phyloP scores from a whole-genome alignment of 495 filamentous ascomycete genomes.

The Trichocladium antarcticum region DNA sequence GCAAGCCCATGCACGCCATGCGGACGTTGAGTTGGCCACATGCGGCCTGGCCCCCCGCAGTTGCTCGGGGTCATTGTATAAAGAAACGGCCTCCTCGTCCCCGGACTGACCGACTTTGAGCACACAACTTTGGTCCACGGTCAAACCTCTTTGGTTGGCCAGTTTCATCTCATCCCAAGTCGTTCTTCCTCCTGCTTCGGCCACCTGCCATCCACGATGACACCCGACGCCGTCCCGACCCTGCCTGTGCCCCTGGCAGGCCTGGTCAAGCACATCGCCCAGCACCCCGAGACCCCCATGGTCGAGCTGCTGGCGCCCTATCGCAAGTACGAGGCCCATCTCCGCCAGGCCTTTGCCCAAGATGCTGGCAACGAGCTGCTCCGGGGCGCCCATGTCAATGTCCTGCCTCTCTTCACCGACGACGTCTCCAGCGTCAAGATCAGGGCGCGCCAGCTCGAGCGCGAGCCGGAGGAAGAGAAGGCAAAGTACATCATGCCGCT shows the following conservation, averaged over 20 bases:
- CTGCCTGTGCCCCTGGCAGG: constrained; percentile 34
- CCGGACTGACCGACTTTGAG: no score
- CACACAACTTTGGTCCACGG: no score
- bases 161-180: no score
- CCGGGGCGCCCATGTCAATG: constrained; percentile 51
- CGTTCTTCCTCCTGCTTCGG: background rate
- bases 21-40: no score
- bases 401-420: constrained; percentile 56
- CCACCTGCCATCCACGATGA: constrained; percentile 22
- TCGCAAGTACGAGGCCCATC: constrained; percentile 52
- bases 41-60: background rate
- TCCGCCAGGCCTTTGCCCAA: constrained; percentile 64
- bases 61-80: background rate
- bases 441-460: constrained; percentile 49
- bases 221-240: constrained; percentile 27
- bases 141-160: no score
- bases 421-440: constrained; percentile 45
- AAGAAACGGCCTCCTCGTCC: no score
- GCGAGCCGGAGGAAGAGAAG: constrained; percentile 48
- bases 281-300: constrained; percentile 45
- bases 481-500: constrained; percentile 63
- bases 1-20: no score
- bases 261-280: constrained; percentile 36
- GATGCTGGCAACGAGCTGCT: constrained; percentile 47
- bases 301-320: constrained; percentile 53